Conservation (phyloP, 257 asterid genomes). For the Echium plantagineum region DNA sequence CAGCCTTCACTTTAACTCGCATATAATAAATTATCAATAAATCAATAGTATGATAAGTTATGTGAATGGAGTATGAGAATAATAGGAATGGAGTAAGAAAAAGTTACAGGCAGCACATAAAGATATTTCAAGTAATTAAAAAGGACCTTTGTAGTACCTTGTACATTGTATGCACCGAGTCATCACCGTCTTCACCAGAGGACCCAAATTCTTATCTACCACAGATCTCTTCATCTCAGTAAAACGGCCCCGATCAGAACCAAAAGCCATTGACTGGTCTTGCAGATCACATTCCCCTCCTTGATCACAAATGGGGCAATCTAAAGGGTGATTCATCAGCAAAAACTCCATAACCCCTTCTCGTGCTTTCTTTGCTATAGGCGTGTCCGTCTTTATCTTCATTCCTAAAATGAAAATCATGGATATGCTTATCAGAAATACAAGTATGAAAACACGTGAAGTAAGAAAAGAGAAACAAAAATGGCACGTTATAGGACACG, state of each 20-base stretch:
- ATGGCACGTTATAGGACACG: not conserved
- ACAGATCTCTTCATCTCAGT: slow-evolving; percentile 90
- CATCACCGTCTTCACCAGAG: slow-evolving; percentile 94
- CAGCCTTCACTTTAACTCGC: too few relatives aligned
- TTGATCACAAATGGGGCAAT: slow-evolving; percentile 98
- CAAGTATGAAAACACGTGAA: not conserved
- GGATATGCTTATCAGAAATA: slow-evolving; percentile 4
- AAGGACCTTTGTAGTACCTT: slow-evolving; percentile 31
- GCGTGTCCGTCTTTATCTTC: slow-evolving; percentile 94
- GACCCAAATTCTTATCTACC: slow-evolving; percentile 95
- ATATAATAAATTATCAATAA: too few relatives aligned
- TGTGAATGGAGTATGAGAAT: too few relatives aligned
- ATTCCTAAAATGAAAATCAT: slow-evolving; percentile 41
- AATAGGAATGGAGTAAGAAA: not conserved
- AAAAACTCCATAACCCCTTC: slow-evolving; percentile 98
- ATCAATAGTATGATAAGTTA: not conserved
- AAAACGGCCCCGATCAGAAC: slow-evolving; percentile 93
- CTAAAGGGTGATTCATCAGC: slow-evolving; percentile 92
- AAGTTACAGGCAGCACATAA: not conserved
- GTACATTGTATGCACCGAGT: slow-evolving; percentile 94
- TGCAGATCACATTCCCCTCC: slow-evolving; percentile 99
- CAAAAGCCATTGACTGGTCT: slow-evolving; percentile 97
- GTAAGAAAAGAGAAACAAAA: not conserved
- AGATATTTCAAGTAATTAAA: not conserved
- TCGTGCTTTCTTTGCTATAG: slow-evolving; percentile 91